Evolutionary conservation across 2,329 filamentous ascomycete genomes (phyloP).

Genomic region (Capronia coronata): DNA sequence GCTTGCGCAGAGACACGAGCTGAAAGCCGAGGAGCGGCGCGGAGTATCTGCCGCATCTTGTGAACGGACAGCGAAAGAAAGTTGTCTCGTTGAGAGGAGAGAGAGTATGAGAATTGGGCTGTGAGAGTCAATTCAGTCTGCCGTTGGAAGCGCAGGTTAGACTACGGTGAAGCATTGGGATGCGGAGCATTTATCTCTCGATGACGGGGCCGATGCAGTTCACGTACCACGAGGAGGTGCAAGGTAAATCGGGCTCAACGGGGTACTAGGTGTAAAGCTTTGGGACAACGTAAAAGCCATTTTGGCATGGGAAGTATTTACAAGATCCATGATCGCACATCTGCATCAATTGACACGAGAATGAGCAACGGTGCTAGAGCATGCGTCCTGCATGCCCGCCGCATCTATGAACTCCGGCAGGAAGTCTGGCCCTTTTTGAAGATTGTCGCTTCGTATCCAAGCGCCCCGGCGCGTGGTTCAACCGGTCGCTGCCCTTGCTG

Average conservation of each 20-base stretch:
- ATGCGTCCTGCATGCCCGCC: no score
- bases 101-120: neutral
- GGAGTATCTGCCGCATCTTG: slow-evolving; percentile 17
- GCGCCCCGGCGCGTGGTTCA: neutral
- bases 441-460: neutral
- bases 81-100: slow-evolving; percentile 6
- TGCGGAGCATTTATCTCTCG: neutral
- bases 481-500: slow-evolving; percentile 13
- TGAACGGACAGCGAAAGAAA: slow-evolving; percentile 6
- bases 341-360: no score
- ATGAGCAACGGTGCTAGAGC: no score
- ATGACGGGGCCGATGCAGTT: neutral
- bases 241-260: no score
- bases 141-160: neutral
- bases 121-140: neutral
- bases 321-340: no score
- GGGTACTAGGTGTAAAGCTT: no score
- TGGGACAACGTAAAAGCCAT: no score
- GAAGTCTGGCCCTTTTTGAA: no score
- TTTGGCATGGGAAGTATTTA: no score
- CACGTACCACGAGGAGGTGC: no score
- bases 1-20: slow-evolving; percentile 1
- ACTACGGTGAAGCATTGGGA: neutral
- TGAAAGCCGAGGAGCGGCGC: slow-evolving; percentile 11
- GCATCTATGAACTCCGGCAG: no score